Conservation (phyloP, 331 rosid species). For the Acacia pycnantha region DNA sequence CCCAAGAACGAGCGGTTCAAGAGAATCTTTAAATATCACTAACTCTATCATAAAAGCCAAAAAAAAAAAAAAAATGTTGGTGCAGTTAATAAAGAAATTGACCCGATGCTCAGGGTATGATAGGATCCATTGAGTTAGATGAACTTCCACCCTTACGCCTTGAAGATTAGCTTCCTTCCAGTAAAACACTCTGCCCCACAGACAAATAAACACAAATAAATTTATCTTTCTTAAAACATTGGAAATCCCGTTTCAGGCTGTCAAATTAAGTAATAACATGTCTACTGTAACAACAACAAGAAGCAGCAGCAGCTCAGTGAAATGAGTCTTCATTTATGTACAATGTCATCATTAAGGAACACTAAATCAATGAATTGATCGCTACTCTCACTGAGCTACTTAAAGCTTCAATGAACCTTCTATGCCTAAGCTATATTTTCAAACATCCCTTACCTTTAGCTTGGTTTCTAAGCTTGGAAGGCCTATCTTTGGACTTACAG, state of each 20-base stretch:
- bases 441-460: conserved; percentile 59
- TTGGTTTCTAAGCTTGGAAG: conserved; percentile 32
- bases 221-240: neutral
- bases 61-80: too few species aligned
- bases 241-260: neutral
- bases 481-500: conserved; percentile 44
- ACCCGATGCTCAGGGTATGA: neutral
- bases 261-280: neutral
- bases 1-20: too few species aligned
- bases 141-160: neutral
- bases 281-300: neutral
- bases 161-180: neutral
- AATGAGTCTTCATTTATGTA: neutral
- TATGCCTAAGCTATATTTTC: conserved; percentile 17
- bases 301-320: neutral
- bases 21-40: too few species aligned
- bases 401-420: neutral
- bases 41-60: too few species aligned
- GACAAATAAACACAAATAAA: neutral
- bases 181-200: neutral
- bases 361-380: neutral
- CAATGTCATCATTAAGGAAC: neutral
- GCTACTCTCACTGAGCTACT: neutral
- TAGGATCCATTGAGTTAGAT: neutral
- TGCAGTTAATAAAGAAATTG: too few species aligned